Evolutionary conservation across 768 basidiomycete genomes (phyloP).

Genomic region (Boletus coccyginus): DNA sequence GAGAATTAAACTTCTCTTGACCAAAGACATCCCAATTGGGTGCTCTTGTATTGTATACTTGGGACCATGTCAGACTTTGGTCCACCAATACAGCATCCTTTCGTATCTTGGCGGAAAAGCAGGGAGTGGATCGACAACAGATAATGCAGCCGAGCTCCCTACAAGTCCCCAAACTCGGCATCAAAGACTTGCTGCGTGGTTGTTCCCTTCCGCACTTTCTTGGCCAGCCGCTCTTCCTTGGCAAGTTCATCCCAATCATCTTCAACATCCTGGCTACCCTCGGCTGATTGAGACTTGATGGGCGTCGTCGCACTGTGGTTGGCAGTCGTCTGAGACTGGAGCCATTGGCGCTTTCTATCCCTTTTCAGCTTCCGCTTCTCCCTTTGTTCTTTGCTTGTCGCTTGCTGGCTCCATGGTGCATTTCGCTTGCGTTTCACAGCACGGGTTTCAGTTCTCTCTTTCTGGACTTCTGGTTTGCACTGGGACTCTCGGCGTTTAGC

Average conservation of each 20-base stretch:
- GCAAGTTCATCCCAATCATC: slow-evolving; percentile 80
- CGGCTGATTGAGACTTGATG: slow-evolving; percentile 5
- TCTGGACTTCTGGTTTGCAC: slow-evolving; percentile 28
- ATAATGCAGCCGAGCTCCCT: not conserved
- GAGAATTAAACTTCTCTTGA: too few relatives aligned
- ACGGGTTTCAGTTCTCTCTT: slow-evolving; percentile 36
- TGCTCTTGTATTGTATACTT: too few relatives aligned
- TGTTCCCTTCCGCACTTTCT: slow-evolving; percentile 67
- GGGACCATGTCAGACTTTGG: too few relatives aligned
- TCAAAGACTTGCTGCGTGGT: slow-evolving; percentile 63
- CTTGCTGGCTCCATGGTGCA: slow-evolving; percentile 80
- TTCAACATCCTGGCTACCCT: slow-evolving; percentile 33
- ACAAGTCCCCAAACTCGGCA: slow-evolving; percentile 57
- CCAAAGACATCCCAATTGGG: too few relatives aligned
- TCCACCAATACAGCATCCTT: too few relatives aligned
- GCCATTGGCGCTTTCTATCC: slow-evolving; percentile 63
- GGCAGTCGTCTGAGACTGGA: slow-evolving; percentile 36
- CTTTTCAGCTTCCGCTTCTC: slow-evolving; percentile 74
- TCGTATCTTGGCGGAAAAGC: not conserved
- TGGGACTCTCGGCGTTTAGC: slow-evolving; percentile 58
- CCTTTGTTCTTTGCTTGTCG: slow-evolving; percentile 54
- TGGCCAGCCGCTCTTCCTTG: slow-evolving; percentile 77
- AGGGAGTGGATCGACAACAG: too few relatives aligned
- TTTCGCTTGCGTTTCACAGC: slow-evolving; percentile 57
- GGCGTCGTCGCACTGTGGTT: slow-evolving; percentile 10